phyloP scores from a whole-genome alignment of 2,329 filamentous ascomycete species.

The Arthrobotrys entomopaga region DNA sequence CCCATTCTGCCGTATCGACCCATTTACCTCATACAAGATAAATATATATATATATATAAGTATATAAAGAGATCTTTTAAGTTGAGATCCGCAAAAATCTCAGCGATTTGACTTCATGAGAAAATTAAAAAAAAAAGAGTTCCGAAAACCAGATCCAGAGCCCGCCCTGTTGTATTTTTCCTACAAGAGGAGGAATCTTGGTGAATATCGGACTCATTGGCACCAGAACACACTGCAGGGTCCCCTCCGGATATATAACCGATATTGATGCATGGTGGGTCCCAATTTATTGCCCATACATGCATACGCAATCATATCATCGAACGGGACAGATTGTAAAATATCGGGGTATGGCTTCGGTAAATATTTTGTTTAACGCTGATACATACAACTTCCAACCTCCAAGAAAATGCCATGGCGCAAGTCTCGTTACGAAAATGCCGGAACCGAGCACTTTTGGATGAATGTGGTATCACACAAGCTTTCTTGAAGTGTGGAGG shows the following conservation, averaged over 20 bases:
- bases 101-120: not conserved
- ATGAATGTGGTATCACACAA: slow-evolving; percentile 6
- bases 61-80: not conserved
- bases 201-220: not conserved
- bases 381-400: too few species aligned
- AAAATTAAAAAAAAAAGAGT: not conserved
- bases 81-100: not conserved
- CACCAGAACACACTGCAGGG: not conserved
- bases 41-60: too few species aligned
- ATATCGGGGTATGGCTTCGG: too few species aligned
- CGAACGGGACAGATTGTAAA: too few species aligned
- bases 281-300: too few species aligned
- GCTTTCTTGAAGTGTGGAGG: slow-evolving; percentile 41
- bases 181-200: not conserved
- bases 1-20: slow-evolving; percentile 37
- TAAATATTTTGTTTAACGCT: too few species aligned
- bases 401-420: too few species aligned
- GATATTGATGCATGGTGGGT: not conserved
- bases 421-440: too few species aligned
- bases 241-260: slow-evolving; percentile 20
- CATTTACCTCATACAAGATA: slow-evolving; percentile 18
- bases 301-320: too few species aligned
- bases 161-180: not conserved
- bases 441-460: too few species aligned
- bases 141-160: not conserved